A percentile compares a stretch with the other conserved stretches of the same genome.
These are phyloP conservation scores for Rhodomyrtus tomentosa DNA, from an alignment of 345 rosid species.

Conservation along the genomic window DNA sequence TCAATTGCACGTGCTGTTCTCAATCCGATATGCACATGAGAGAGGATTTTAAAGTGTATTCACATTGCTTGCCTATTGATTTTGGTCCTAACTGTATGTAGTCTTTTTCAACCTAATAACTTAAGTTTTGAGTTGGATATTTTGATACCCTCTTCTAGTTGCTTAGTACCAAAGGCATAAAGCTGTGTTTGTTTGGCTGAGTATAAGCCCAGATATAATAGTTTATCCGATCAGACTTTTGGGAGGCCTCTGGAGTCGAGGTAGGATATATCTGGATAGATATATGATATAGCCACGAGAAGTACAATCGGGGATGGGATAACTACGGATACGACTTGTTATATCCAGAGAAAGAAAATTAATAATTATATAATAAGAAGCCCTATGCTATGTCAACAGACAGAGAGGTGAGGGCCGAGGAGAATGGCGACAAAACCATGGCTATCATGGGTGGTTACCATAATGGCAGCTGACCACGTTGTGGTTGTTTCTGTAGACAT, in stretches of 20 bases:
- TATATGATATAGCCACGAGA: neutral
- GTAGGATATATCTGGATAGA: too few species aligned
- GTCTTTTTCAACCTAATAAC: neutral
- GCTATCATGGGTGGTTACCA: neutral
- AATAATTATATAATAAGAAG: neutral
- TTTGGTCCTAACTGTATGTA: neutral
- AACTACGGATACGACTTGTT: neutral
- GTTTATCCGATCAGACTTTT: neutral
- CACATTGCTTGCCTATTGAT: neutral
- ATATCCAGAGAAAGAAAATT: neutral
- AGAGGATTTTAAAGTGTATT: neutral
- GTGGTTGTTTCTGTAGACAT: too few species aligned
- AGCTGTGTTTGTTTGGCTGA: neutral
- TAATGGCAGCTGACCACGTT: neutral
- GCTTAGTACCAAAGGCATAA: neutral
- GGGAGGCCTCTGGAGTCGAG: neutral
- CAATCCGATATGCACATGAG: too few species aligned
- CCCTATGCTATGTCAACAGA: neutral
- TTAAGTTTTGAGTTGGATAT: neutral
- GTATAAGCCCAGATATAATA: neutral
- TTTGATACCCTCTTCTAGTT: neutral
- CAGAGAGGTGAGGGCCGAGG: neutral
- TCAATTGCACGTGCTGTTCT: neutral
- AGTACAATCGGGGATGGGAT: neutral
- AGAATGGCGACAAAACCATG: neutral